These are phyloP conservation scores for Trichoderma atrobrunneum DNA, from an alignment of 2,329 filamentous ascomycete genomes.

Conservation along the genomic window DNA sequence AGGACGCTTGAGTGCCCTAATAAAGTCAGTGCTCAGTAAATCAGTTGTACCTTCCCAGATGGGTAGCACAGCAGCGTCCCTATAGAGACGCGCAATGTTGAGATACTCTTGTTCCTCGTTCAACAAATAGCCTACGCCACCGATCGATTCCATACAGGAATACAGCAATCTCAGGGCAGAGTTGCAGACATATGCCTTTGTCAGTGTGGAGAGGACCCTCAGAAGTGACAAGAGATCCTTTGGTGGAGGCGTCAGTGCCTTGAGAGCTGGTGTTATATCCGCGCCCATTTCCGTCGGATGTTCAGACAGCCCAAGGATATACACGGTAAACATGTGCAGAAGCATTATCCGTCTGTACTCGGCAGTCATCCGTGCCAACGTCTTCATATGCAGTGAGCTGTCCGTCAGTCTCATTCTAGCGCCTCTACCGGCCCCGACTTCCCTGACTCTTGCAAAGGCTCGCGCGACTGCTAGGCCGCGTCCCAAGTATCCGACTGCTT, in stretches of 20 bases:
- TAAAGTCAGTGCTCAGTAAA: constrained; percentile 57
- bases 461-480: constrained; percentile 57
- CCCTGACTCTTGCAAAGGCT: constrained; percentile 56
- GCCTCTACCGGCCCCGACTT: constrained; percentile 45
- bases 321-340: constrained; percentile 51
- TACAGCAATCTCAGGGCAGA: constrained; percentile 49
- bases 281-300: constrained; percentile 28
- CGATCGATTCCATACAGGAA: constrained; percentile 61
- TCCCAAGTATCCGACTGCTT: constrained; percentile 50
- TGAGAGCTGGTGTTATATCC: constrained; percentile 22
- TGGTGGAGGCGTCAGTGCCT: constrained; percentile 33
- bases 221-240: constrained; percentile 41
- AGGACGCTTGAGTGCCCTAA: constrained; percentile 47
- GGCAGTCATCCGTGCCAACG: constrained; percentile 53
- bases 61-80: constrained; percentile 60
- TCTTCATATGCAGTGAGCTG: constrained; percentile 56
- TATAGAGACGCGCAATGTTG: constrained; percentile 64
- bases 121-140: constrained; percentile 64
- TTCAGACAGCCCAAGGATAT: constrained; percentile 55
- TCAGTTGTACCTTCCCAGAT: constrained; percentile 75
- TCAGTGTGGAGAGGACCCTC: constrained; percentile 56
- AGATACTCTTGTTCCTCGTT: constrained; percentile 61
- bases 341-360: constrained; percentile 57
- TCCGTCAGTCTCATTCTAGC: constrained; percentile 47
- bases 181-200: constrained; percentile 58